Conservation (phyloP, 2,329 filamentous ascomycete species). For the Aspergillus sp. region DNA sequence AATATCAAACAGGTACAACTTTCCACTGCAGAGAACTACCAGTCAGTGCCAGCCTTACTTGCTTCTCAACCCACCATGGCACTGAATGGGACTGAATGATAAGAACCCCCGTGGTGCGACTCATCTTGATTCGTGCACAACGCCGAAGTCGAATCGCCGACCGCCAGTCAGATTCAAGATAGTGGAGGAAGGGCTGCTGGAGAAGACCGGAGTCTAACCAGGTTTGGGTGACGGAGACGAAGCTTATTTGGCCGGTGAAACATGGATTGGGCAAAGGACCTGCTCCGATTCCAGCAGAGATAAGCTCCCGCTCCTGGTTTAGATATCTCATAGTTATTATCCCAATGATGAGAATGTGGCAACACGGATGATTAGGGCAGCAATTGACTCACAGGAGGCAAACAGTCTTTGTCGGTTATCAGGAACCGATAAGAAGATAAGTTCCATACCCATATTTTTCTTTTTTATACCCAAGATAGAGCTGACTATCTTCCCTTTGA, state of each 20-base stretch:
- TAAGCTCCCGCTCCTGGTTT: not conserved
- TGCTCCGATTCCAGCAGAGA: not conserved
- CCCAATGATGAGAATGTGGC: not conserved
- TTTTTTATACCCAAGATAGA: no score
- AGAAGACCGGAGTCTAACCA: not conserved
- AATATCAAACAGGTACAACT: slow-evolving; percentile 3
- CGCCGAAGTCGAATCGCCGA: slow-evolving; percentile 15
- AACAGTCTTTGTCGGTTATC: not conserved
- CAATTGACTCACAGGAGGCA: not conserved
- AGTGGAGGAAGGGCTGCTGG: not conserved
- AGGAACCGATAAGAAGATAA: not conserved
- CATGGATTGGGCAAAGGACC: not conserved
- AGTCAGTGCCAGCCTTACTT: not conserved
- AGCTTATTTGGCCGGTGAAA: slow-evolving; percentile 6
- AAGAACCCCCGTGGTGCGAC: not conserved
- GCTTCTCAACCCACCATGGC: not conserved
- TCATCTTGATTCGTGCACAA: slow-evolving; percentile 3
- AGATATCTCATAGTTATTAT: not conserved
- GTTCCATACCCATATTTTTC: not conserved
- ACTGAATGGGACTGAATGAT: not conserved
- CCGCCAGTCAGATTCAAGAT: slow-evolving; percentile 7
- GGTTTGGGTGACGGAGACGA: slow-evolving; percentile 5
- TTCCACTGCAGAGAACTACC: not conserved
- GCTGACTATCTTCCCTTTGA: no score
- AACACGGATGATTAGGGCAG: not conserved